These are phyloP conservation scores for Flaveria bidentis DNA, from an alignment of 129 eudicot genomes.

Conservation along the genomic window DNA sequence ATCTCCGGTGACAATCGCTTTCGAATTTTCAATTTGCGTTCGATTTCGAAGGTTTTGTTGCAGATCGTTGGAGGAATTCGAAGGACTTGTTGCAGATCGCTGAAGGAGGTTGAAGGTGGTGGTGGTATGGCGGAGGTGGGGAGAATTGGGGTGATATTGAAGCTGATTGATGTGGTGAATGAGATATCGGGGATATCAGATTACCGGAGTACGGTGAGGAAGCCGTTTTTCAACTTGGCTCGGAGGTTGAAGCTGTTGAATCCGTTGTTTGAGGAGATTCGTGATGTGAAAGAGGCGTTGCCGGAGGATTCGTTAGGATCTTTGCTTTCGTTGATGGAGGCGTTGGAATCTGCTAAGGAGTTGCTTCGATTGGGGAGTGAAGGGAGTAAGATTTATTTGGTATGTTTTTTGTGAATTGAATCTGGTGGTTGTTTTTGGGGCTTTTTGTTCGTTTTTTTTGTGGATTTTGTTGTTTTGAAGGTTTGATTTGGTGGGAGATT, in stretches of 20 bases:
- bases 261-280: constrained; percentile 93
- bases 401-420: constrained; percentile 24
- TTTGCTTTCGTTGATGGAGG: constrained; percentile 39
- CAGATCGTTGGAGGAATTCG: not conserved
- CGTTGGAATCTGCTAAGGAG: constrained; percentile 58
- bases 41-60: too few relatives aligned
- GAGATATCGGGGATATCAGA: constrained; percentile 67
- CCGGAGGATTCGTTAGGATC: constrained; percentile 42
- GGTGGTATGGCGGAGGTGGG: constrained; percentile 47
- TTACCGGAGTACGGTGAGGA: constrained; percentile 60
- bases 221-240: constrained; percentile 67
- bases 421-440: constrained; percentile 8
- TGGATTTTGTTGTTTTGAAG: constrained; percentile 9
- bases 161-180: constrained; percentile 52
- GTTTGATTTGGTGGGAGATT: constrained; percentile 12
- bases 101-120: not conserved
- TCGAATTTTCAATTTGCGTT: too few relatives aligned
- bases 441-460: not conserved
- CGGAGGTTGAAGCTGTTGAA: constrained; percentile 74
- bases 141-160: constrained; percentile 47
- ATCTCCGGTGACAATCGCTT: constrained; percentile 22
- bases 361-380: constrained; percentile 71
- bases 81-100: constrained; percentile 37
- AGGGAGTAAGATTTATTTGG: constrained; percentile 87
- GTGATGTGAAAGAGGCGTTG: constrained; percentile 55